phyloP scores from a whole-genome alignment of 2,329 filamentous ascomycete genomes.

The Verticillium alfalfae region DNA sequence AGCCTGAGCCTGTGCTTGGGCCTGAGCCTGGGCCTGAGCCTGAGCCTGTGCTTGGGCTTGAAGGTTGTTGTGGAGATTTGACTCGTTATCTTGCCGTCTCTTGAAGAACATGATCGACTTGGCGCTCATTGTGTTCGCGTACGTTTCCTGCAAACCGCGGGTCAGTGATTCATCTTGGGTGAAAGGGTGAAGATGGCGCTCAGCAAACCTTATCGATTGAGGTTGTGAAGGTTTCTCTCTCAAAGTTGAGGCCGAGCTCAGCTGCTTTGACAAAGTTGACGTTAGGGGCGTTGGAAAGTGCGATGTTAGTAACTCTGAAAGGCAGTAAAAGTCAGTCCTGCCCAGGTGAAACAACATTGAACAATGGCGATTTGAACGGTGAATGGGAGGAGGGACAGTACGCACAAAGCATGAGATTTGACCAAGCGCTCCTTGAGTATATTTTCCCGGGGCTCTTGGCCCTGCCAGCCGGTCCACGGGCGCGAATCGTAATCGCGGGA shows the following conservation, averaged over 20 bases:
- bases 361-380: not conserved
- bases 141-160: slow-evolving; percentile 31
- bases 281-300: slow-evolving; percentile 33
- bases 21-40: slow-evolving; percentile 30
- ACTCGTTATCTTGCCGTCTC: slow-evolving; percentile 45
- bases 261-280: slow-evolving; percentile 35
- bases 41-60: slow-evolving; percentile 33
- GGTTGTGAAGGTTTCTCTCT: slow-evolving; percentile 40
- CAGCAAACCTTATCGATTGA: slow-evolving; percentile 41
- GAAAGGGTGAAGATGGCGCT: not conserved
- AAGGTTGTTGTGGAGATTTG: slow-evolving; percentile 42
- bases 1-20: slow-evolving; percentile 26
- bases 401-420: slow-evolving; percentile 37
- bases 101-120: slow-evolving; percentile 44
- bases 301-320: slow-evolving; percentile 44
- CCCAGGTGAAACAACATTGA: not conserved
- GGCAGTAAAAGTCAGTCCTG: slow-evolving; percentile 8
- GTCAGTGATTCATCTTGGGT: slow-evolving; percentile 12
- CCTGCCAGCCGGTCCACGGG: slow-evolving; percentile 28
- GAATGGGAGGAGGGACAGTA: slow-evolving; percentile 4
- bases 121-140: slow-evolving; percentile 40
- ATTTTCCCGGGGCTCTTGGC: slow-evolving; percentile 20
- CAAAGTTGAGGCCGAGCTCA: slow-evolving; percentile 36
- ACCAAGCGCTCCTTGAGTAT: slow-evolving; percentile 30
- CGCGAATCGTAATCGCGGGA: slow-evolving; percentile 16